Base-by-base conservation (phyloP, 2,329 filamentous ascomycete genomes). In the Colletotrichum musicola region DNA sequence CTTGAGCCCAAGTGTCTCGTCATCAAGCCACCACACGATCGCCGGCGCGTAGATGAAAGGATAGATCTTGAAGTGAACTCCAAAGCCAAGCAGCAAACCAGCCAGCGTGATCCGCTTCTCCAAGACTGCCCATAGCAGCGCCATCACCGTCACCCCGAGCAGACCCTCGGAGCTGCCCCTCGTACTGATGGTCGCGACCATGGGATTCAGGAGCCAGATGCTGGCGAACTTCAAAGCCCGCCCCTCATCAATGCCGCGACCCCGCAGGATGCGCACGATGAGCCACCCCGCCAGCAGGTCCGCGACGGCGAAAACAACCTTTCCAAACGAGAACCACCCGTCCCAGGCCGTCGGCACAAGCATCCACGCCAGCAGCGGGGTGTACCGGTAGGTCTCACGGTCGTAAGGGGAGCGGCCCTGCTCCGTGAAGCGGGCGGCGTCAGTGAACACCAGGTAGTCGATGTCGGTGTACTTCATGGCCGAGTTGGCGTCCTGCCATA, bases 381-480 rank as follows among this genome's bases (percentile, higher is more conserved):
- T 98, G 83, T 99, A 99, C 69, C 96, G 92, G 83, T 99, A 99
- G 0, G 96, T 99, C 76, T 96, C 95, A 62, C 96, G 90, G 47
- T 88, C 87, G 79, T 99, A 99, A 1, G 96, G 96, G 0, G 93
- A 93, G 54, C 83, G 81, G 4, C 88, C 88, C n/a, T 81, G 83
- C 4, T 90, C 82, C 50, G 93, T 81, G 80, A 92, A 95, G 72
- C 93, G 92, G 2, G 96, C 89, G 27, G 96, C 96, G 79, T 98
- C 95, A 56, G 96, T 98, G 84, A 99, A 99, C 79, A 99, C 96
- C 72, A 94, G 90, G 81, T 99, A 99, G 85, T 99, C 96, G 75
- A 99, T 98, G 81, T 99, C 96, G 59, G 96, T 99, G 84, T 98
- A 99, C 82, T 98, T 98, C 77, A 99, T 83, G 14, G 95, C 91